phyloP scores from a whole-genome alignment of 148 eudicot genomes.

The Silene conica region DNA sequence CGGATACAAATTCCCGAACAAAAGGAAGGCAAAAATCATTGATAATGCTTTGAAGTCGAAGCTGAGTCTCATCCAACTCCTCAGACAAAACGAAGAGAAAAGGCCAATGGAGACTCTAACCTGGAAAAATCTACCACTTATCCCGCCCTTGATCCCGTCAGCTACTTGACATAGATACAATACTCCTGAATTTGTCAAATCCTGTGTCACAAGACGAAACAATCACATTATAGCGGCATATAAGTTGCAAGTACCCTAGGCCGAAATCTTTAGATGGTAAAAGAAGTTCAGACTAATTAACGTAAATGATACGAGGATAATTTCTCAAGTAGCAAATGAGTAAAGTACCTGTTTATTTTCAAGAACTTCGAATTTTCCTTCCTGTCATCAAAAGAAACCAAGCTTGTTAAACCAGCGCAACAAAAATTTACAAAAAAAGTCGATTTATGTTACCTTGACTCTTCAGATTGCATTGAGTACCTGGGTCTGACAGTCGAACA shows the following conservation, averaged over 20 bases:
- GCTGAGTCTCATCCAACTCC: not conserved
- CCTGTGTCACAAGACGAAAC: slow-evolving; percentile 38
- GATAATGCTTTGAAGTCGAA: not conserved
- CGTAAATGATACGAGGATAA: too few species aligned
- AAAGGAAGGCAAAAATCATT: not conserved
- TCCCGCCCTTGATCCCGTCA: slow-evolving; percentile 59
- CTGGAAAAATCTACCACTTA: slow-evolving; percentile 44
- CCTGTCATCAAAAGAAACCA: slow-evolving; percentile 39
- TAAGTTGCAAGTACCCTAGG: not conserved
- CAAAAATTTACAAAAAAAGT: not conserved
- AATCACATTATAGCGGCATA: not conserved
- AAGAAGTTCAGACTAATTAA: not conserved
- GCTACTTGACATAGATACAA: slow-evolving; percentile 83
- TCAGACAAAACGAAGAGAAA: not conserved
- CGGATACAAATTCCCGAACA: not conserved
- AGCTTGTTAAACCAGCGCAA: slow-evolving; percentile 6
- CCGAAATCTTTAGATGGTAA: not conserved
- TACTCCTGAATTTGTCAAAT: slow-evolving; percentile 78
- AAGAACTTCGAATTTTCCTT: slow-evolving; percentile 79
- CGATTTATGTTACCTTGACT: too few species aligned
- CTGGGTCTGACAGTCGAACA: too few species aligned
- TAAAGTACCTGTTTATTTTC: slow-evolving; percentile 72
- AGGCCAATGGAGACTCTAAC: slow-evolving; percentile 26
- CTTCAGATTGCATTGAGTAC: too few species aligned
- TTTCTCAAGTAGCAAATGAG: not conserved